Conservation (phyloP, 495 filamentous ascomycete species). For the Aspergillus taichungensis region DNA sequence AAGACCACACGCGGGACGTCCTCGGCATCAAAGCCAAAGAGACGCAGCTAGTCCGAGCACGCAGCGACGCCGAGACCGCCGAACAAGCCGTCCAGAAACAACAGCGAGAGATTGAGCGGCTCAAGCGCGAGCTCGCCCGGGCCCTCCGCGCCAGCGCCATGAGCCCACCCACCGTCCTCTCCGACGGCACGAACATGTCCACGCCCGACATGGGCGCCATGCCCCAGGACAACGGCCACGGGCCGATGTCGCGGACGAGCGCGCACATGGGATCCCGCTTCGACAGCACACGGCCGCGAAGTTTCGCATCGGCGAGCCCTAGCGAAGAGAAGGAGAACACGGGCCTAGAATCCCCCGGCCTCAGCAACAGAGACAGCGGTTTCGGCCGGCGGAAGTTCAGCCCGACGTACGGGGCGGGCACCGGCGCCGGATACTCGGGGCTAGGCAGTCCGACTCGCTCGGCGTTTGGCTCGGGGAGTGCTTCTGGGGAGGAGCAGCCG, state of each 20-base stretch:
- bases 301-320: constrained; percentile 57
- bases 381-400: constrained; percentile 37
- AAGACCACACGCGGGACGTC: constrained; percentile 93
- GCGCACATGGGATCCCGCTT: constrained; percentile 32
- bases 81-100: constrained; percentile 76
- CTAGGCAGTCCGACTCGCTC: constrained; percentile 49
- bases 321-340: constrained; percentile 78
- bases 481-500: constrained; percentile 28
- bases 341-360: constrained; percentile 33
- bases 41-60: constrained; percentile 86
- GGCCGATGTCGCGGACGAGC: constrained; percentile 22
- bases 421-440: constrained; percentile 44
- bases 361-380: constrained; percentile 24
- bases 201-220: constrained; percentile 25
- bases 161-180: constrained; percentile 26
- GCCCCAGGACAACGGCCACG: constrained; percentile 29
- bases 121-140: constrained; percentile 66
- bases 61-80: constrained; percentile 80
- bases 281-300: constrained; percentile 44
- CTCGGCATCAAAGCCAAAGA: constrained; percentile 97
- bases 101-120: constrained; percentile 79
- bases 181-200: constrained; percentile 28
- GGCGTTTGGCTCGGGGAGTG: constrained; percentile 27
- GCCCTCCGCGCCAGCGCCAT: constrained; percentile 36
- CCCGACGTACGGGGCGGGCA: constrained; percentile 38